Evolutionary conservation across 2,329 filamentous ascomycete genomes (phyloP).

Genomic region (Aquanectria penicillioides): DNA sequence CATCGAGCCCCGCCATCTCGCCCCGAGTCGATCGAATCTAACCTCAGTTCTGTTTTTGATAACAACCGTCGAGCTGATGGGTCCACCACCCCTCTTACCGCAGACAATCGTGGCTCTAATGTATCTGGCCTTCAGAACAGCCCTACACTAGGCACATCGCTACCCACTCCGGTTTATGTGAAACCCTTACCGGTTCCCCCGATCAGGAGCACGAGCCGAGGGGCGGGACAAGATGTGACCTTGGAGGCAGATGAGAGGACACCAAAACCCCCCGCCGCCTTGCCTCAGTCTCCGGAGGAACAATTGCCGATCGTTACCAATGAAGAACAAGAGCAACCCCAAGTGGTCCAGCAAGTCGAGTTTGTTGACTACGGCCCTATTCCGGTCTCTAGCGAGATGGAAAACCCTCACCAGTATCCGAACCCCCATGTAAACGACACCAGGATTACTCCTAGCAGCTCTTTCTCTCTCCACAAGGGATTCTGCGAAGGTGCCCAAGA

Average conservation of each 20-base stretch:
- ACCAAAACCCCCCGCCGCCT: too few relatives aligned
- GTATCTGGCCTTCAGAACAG: slow-evolving; percentile 36
- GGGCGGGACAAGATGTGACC: too few relatives aligned
- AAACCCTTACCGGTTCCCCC: slow-evolving; percentile 15
- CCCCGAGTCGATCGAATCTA: slow-evolving; percentile 40
- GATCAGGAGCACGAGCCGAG: not conserved
- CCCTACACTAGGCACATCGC: slow-evolving; percentile 37
- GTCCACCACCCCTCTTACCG: slow-evolving; percentile 30
- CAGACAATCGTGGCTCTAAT: slow-evolving; percentile 32
- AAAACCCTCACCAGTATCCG: slow-evolving; percentile 22
- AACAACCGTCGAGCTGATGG: slow-evolving; percentile 29
- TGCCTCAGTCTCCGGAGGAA: too few relatives aligned
- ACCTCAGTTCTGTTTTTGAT: slow-evolving; percentile 39
- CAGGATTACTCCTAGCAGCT: slow-evolving; percentile 56
- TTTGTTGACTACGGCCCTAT: slow-evolving; percentile 39
- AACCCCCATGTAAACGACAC: slow-evolving; percentile 47
- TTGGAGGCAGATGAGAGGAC: too few relatives aligned
- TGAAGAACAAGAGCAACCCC: too few relatives aligned
- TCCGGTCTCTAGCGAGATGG: slow-evolving; percentile 35
- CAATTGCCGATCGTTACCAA: not conserved
- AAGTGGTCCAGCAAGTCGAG: too few relatives aligned
- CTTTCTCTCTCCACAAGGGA: slow-evolving; percentile 63
- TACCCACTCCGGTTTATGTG: slow-evolving; percentile 31
- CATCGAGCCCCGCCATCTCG: slow-evolving; percentile 25
- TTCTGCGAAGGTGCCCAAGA: slow-evolving; percentile 66